Conservation (phyloP, 345 rosid species). For the Rhodamnia argentea region DNA sequence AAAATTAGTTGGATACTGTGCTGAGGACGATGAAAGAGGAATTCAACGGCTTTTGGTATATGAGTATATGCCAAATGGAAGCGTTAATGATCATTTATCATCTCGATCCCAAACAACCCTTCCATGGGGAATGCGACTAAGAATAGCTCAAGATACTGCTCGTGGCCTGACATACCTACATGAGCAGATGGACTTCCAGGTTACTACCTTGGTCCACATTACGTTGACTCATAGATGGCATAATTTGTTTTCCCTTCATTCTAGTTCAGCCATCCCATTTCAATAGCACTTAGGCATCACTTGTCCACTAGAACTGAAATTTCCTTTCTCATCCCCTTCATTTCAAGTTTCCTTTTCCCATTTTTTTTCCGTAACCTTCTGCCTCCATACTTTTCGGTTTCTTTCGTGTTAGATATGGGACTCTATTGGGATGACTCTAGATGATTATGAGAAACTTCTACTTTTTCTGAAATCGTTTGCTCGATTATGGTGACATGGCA, state of each 20-base stretch:
- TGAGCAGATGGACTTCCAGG: constrained; percentile 90
- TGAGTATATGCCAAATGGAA: constrained; percentile 76
- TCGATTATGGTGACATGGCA: not conserved
- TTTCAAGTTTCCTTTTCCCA: not conserved
- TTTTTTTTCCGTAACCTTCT: not conserved
- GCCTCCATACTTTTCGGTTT: not conserved
- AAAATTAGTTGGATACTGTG: constrained; percentile 77
- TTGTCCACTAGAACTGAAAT: not conserved
- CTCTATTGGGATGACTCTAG: not conserved
- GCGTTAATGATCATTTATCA: constrained; percentile 64
- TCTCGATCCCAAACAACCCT: constrained; percentile 37
- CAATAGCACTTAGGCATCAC: not conserved
- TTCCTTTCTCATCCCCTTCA: not conserved
- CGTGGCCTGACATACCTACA: constrained; percentile 79
- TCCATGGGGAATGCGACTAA: constrained; percentile 73
- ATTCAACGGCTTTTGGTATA: constrained; percentile 78
- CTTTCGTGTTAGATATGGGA: not conserved
- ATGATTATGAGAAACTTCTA: not conserved
- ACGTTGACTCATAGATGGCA: not conserved
- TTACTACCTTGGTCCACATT: constrained; percentile 6
- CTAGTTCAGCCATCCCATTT: not conserved
- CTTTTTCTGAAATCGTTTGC: not conserved
- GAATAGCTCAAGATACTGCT: constrained; percentile 87
- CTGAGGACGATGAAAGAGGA: constrained; percentile 92
- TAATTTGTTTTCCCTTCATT: not conserved